These are phyloP conservation scores for Myriangium duriaei DNA, from an alignment of 2,329 filamentous ascomycete species.

Conservation along the genomic window DNA sequence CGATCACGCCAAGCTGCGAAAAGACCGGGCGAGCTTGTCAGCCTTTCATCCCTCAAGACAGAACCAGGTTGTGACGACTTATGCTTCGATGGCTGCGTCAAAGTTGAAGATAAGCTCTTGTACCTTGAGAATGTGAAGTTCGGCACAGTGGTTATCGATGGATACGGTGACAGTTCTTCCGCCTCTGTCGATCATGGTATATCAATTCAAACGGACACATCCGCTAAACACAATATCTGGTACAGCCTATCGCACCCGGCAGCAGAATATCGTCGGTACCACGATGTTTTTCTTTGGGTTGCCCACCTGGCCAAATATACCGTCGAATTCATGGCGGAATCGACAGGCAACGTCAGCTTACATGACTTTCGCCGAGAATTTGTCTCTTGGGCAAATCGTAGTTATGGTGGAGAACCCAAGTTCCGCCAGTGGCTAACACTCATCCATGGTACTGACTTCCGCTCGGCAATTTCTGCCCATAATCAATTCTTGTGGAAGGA, in stretches of 20 bases:
- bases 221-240: constrained; percentile 38
- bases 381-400: constrained; percentile 38
- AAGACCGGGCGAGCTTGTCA: constrained; percentile 35
- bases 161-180: constrained; percentile 44
- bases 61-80: constrained; percentile 27
- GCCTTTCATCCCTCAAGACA: constrained; percentile 41
- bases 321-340: constrained; percentile 44
- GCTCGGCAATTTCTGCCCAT: constrained; percentile 47
- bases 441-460: constrained; percentile 46
- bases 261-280: constrained; percentile 49
- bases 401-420: constrained; percentile 29
- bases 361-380: constrained; percentile 48
- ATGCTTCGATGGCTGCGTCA: constrained; percentile 50
- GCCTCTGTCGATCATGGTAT: constrained; percentile 33
- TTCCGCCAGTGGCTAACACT: constrained; percentile 46
- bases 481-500: constrained; percentile 55
- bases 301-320: constrained; percentile 59
- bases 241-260: constrained; percentile 50
- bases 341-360: constrained; percentile 34
- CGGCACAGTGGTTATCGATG: constrained; percentile 48
- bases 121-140: constrained; percentile 49
- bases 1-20: background rate
- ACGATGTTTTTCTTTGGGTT: constrained; percentile 55
- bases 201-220: constrained; percentile 48
- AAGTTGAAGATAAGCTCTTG: constrained; percentile 26